Base-by-base conservation (phyloP, 441 rosid species). In the Bocquillonia castaneifolia region DNA sequence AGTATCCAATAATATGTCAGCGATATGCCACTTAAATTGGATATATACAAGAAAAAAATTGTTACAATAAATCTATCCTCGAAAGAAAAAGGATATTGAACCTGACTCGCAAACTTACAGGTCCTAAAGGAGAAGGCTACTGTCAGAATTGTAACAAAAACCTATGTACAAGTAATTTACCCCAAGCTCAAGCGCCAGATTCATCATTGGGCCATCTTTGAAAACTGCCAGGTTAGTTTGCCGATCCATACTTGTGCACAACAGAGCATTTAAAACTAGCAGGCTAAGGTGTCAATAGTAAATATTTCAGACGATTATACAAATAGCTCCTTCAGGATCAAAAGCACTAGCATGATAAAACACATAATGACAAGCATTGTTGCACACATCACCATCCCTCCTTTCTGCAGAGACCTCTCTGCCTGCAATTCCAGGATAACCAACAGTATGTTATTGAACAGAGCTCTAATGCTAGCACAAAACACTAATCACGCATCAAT, bases 371-470 rank as follows among this genome's bases (percentile, higher is more conserved):
- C 86, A 13, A 92, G 94, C 36, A 83, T 88, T 4, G 94, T 72
- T 1, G 90, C 96, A 60, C 96, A 92, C 88, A 73, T 88, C 65
- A 92, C 92, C 89, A 88, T 86, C 45, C 97, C 97, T 39, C 96
- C 97, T 76, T 78, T 71, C 76, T 85, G 83, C 70, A 88, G 96
- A 12, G 88, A 85, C 73, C 86, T 85, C 77, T 92, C 97, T 0
- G 97, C 97, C 97, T 92, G 90, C 79, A 63, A 52, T 34, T 29
- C 22, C 62, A 26, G 28, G 32, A 48, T 13, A 25, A 10, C 54
- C 48, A 26, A 36, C 12, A 55, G 54, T 18, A 63, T 36, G 15
- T 55, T 14, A 18, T 50, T 59, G 26, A 32, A 23, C 7, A 3
- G 31, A 58, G 17, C 32, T 22, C 47, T 9, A 58, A 58, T 29